Evolutionary conservation across 306 rosid genomes (phyloP).

Genomic region (Biancaea sappan): DNA sequence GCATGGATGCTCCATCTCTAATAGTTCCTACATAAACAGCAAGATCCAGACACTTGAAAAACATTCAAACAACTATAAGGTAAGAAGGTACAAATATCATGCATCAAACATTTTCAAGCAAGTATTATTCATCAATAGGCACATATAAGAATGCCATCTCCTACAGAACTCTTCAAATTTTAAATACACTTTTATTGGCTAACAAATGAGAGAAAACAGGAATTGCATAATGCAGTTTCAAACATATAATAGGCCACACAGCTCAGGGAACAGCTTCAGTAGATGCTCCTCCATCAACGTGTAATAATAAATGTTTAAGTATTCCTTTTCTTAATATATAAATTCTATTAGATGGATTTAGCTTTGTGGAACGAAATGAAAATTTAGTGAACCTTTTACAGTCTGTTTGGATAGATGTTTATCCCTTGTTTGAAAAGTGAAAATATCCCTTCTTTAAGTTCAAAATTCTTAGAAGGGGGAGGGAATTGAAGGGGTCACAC

Average conservation of each 20-base stretch:
- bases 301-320: background rate
- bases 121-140: background rate
- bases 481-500: too few species aligned
- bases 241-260: constrained; percentile 5
- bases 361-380: background rate
- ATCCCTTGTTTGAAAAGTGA: too few species aligned
- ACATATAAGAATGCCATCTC: background rate
- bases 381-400: background rate
- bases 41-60: background rate
- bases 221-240: background rate
- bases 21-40: background rate
- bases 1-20: background rate
- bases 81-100: background rate
- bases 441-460: too few species aligned
- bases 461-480: too few species aligned
- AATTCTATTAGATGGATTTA: too few species aligned
- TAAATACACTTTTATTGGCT: background rate
- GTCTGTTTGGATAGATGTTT: background rate
- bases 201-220: background rate
- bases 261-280: background rate
- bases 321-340: too few species aligned
- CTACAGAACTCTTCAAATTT: background rate
- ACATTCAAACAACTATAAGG: background rate
- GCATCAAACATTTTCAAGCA: background rate
- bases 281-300: background rate